A percentile compares a stretch with the other conserved stretches of the same genome.
Conservation (phyloP, 2,329 filamentous ascomycete genomes). For the Colletotrichum simmondsii region DNA sequence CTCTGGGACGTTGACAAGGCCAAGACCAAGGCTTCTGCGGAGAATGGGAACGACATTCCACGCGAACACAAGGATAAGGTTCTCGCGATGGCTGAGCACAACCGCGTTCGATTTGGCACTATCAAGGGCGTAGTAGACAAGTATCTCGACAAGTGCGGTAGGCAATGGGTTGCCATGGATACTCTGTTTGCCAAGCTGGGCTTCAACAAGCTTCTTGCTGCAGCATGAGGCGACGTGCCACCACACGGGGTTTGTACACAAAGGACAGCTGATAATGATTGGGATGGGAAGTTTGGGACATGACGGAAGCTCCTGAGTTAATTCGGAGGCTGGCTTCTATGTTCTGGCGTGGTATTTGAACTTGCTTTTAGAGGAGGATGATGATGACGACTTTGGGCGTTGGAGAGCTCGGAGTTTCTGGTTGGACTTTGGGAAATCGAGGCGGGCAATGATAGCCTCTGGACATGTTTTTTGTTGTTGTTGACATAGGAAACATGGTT, state of each 20-base stretch:
- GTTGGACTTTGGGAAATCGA: background rate
- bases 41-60: slow-evolving; percentile 47
- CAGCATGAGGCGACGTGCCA: background rate
- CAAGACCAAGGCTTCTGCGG: slow-evolving; percentile 56
- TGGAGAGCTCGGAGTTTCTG: slow-evolving; percentile 16
- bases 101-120: slow-evolving; percentile 81
- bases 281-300: background rate
- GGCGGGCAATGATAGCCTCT: background rate
- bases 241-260: background rate
- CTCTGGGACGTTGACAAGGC: slow-evolving; percentile 93
- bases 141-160: slow-evolving; percentile 89
- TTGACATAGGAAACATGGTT: background rate
- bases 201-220: slow-evolving; percentile 51
- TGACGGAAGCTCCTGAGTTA: background rate
- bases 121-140: slow-evolving; percentile 81
- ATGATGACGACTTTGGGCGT: background rate
- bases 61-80: slow-evolving; percentile 71
- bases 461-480: background rate
- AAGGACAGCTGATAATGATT: slow-evolving; percentile 9
- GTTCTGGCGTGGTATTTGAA: background rate
- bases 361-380: background rate
- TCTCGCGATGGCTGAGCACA: slow-evolving; percentile 80
- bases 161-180: slow-evolving; percentile 96
- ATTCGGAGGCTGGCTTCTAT: background rate
- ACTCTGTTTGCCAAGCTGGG: slow-evolving; percentile 79